Percentiles rank a stretch among this genome's conserved stretches.
Conservation (phyloP, 225 moss, liverwort and hornwort genomes). For the Polytrichum formosum region DNA sequence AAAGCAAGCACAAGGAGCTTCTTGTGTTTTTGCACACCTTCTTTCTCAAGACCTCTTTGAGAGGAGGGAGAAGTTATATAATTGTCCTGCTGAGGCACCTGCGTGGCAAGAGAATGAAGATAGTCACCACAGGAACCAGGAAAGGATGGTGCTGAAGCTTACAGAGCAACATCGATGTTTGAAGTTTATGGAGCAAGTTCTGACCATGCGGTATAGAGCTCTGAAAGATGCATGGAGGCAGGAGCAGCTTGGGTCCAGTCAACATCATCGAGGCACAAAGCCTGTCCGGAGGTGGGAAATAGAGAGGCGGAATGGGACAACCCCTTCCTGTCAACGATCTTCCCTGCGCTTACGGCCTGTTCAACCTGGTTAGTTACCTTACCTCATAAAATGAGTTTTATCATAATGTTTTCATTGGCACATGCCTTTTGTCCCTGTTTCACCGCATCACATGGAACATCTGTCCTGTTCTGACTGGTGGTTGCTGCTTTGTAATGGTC, state of each 20-base stretch:
- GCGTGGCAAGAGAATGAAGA: conserved; percentile 76
- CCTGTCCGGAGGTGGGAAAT: conserved; percentile 89
- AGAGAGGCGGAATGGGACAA: conserved; percentile 70
- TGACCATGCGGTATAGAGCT: conserved; percentile 73
- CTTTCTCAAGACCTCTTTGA: conserved; percentile 31
- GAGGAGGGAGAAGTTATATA: conserved; percentile 42
- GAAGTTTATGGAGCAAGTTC: conserved; percentile 61
- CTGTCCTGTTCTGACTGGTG: no score
- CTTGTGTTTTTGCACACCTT: conserved; percentile 54
- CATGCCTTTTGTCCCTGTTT: no score
- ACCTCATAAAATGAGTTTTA: no score
- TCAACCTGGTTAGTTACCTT: conserved; percentile 31
- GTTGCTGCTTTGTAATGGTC: no score
- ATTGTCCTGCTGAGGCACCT: conserved; percentile 58
- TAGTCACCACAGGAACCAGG: conserved; percentile 56
- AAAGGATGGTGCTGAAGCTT: conserved; percentile 60
- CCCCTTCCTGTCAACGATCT: conserved; percentile 54
- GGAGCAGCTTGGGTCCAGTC: conserved; percentile 59
- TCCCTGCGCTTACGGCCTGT: conserved; percentile 70
- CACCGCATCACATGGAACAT: no score
- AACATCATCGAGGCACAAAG: conserved; percentile 72
- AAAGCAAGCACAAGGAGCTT: conserved; percentile 57
- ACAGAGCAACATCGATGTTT: conserved; percentile 44
- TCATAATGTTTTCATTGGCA: no score
- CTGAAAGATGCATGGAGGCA: conserved; percentile 74